phyloP scores from a whole-genome alignment of 2,329 filamentous ascomycete genomes.

The Zarea fungicola region DNA sequence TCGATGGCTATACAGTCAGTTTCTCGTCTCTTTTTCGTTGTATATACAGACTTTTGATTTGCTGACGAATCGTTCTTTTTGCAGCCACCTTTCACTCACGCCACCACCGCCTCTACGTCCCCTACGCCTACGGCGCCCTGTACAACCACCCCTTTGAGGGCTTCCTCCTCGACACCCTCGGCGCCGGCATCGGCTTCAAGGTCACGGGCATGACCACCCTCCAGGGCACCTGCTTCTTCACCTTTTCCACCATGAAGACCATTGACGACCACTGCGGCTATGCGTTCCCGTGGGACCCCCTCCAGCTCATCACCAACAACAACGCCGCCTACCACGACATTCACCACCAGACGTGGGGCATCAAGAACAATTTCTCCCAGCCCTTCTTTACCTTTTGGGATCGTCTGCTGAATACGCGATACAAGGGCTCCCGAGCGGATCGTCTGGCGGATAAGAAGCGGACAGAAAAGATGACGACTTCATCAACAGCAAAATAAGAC shows the following conservation, averaged over 20 bases:
- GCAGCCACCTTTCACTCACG: constrained; percentile 87
- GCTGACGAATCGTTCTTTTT: constrained; percentile 9
- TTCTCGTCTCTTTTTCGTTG: no score
- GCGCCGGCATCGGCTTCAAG: constrained; percentile 80
- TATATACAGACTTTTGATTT: no score
- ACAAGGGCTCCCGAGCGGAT: constrained; percentile 57
- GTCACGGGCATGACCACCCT: constrained; percentile 75
- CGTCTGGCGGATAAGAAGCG: constrained; percentile 35
- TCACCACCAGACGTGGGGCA: constrained; percentile 98
- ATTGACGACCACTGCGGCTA: constrained; percentile 98
- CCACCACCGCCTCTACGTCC: constrained; percentile 94
- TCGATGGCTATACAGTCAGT: constrained; percentile 91
- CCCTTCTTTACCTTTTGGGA: constrained; percentile 98
- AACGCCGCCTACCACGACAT: constrained; percentile 97
- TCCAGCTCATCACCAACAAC: constrained; percentile 89
- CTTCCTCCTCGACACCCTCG: constrained; percentile 86
- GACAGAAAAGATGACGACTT: constrained; percentile 17
- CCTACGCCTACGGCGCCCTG: constrained; percentile 92
- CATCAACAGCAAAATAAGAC: constrained; percentile 8
- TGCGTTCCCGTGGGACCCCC: constrained; percentile 87
- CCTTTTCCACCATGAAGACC: constrained; percentile 86
- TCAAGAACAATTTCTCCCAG: constrained; percentile 91
- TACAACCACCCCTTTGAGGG: constrained; percentile 97
- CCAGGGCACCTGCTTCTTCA: constrained; percentile 86
- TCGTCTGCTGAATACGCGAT: constrained; percentile 72